Evolutionary conservation across 345 rosid genomes (phyloP).

Genomic region (Eucalyptus erythrocorys): DNA sequence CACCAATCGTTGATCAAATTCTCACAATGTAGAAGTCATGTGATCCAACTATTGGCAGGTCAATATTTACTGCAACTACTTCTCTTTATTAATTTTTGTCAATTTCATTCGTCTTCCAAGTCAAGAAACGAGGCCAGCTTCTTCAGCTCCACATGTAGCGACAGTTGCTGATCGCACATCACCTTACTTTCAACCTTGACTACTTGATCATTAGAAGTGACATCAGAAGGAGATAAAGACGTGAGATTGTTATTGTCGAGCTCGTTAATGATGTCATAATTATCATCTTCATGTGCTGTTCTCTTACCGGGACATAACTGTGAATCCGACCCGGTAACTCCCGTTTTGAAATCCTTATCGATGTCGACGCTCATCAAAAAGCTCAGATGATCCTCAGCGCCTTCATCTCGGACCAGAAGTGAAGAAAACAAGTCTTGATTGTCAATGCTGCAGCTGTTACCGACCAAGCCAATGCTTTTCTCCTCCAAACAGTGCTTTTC

Average conservation of each 20-base stretch:
- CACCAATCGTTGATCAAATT: background rate
- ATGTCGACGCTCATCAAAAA: background rate
- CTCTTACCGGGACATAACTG: background rate
- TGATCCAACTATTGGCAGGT: background rate
- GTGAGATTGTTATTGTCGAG: background rate
- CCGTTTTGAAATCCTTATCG: background rate
- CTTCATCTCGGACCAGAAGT: background rate
- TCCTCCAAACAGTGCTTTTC: background rate
- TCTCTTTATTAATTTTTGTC: background rate
- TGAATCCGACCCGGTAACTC: background rate
- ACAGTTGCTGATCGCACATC: background rate
- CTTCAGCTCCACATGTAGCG: background rate
- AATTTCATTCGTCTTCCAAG: background rate
- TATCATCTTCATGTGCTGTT: background rate
- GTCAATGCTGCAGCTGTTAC: background rate
- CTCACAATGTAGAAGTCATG: background rate
- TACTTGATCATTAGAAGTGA: background rate
- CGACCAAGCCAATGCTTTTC: background rate
- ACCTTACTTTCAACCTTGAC: background rate
- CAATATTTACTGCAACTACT: background rate
- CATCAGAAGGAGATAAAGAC: background rate
- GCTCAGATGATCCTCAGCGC: background rate
- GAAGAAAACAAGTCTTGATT: background rate
- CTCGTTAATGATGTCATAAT: background rate
- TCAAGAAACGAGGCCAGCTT: background rate